A percentile compares a stretch with the other conserved stretches of the same genome.
Evolutionary conservation across 108 stramenopile species (phyloP).

Genomic region (Nitzschia sp.): DNA sequence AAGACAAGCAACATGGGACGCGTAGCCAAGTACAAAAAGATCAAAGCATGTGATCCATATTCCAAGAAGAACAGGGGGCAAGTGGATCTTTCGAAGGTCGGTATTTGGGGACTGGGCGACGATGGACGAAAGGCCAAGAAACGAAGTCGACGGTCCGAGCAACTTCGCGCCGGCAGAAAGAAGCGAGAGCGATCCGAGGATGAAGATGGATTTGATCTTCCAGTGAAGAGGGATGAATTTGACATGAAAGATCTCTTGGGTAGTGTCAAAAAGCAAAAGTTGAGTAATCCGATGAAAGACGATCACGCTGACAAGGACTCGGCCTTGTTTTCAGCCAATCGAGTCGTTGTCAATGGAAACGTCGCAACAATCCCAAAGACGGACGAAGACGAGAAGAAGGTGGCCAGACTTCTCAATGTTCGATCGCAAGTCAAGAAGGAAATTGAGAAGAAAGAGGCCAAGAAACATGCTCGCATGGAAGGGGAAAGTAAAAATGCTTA

Average conservation of each 20-base stretch:
- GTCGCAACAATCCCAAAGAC: constrained; percentile 33
- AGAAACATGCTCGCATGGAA: constrained; percentile 35
- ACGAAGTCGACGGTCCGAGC: constrained; percentile 41
- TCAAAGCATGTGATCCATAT: constrained; percentile 64
- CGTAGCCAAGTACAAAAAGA: constrained; percentile 68
- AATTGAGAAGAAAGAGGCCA: constrained; percentile 21
- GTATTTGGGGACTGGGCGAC: constrained; percentile 59
- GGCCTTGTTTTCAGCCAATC: background rate
- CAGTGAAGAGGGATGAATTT: constrained; percentile 54
- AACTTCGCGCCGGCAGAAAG: constrained; percentile 25
- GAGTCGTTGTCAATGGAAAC: constrained; percentile 14
- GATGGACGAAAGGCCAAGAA: constrained; percentile 53
- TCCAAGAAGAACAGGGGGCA: constrained; percentile 44
- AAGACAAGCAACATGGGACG: constrained; percentile 51
- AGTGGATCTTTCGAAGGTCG: constrained; percentile 32
- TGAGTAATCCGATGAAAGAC: background rate
- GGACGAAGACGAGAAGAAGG: constrained; percentile 37
- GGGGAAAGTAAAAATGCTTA: constrained; percentile 62
- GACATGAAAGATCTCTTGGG: constrained; percentile 53
- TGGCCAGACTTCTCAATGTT: constrained; percentile 28
- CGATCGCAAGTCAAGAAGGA: constrained; percentile 20
- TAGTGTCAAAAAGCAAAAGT: constrained; percentile 44
- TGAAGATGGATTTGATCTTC: constrained; percentile 38
- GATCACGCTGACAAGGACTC: background rate
- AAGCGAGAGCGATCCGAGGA: constrained; percentile 1